phyloP scores from a whole-genome alignment of 2,329 filamentous ascomycete genomes.

The Paramyrothecium sp. region DNA sequence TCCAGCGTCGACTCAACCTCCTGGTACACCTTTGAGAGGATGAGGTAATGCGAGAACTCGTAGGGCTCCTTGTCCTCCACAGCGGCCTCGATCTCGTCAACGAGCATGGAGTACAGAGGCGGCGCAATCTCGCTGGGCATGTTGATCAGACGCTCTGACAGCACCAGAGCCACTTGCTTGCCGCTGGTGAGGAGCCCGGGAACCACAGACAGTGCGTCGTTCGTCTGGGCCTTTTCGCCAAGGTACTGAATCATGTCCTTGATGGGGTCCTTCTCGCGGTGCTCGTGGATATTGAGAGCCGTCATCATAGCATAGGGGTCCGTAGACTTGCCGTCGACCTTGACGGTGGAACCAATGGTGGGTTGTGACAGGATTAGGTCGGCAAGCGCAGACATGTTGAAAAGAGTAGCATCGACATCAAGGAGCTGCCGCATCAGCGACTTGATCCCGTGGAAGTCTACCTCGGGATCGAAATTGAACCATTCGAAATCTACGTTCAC shows the following conservation, averaged over 20 bases:
- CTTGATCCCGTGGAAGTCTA: conserved; percentile 96
- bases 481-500: conserved; percentile 98
- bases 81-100: conserved; percentile 87
- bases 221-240: conserved; percentile 50
- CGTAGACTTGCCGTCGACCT: conserved; percentile 90
- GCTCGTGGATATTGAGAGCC: conserved; percentile 77
- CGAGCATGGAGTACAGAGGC: conserved; percentile 91
- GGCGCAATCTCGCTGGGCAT: conserved; percentile 92
- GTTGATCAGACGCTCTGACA: conserved; percentile 95
- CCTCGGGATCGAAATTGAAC: conserved; percentile 88
- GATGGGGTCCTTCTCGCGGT: conserved; percentile 72
- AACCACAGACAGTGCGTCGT: conserved; percentile 55
- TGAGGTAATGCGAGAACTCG: conserved; percentile 87
- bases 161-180: conserved; percentile 74
- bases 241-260: conserved; percentile 73
- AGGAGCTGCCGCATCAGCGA: conserved; percentile 87
- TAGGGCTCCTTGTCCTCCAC: conserved; percentile 90
- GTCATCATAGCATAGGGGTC: conserved; percentile 94
- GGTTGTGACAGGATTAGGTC: conserved; percentile 87
- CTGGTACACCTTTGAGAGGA: conserved; percentile 88
- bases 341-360: conserved; percentile 88
- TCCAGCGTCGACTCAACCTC: conserved; percentile 84
- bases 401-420: conserved; percentile 80
- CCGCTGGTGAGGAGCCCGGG: conserved; percentile 51
- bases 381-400: conserved; percentile 83